These are phyloP conservation scores for Aureoboletus auriporus DNA, from an alignment of 768 basidiomycete species.

Conservation along the genomic window DNA sequence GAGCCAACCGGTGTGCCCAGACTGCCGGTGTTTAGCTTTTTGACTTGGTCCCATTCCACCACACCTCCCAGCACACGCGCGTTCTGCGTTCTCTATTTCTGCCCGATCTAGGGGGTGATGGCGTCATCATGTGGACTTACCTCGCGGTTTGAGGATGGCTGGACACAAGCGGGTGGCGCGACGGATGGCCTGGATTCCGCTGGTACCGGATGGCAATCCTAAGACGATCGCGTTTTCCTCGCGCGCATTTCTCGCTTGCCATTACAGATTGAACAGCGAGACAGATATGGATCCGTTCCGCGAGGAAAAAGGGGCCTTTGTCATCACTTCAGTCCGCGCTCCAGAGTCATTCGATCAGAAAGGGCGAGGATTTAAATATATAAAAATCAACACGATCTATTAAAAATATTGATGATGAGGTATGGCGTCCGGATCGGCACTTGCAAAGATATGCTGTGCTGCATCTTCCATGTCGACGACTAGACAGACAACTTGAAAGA, in stretches of 20 bases:
- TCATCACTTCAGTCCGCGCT: too few species aligned
- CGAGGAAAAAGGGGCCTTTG: too few species aligned
- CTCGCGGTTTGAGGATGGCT: not conserved
- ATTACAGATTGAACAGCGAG: too few species aligned
- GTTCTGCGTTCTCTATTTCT: not conserved
- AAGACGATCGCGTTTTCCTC: too few species aligned
- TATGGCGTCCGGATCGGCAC: not conserved
- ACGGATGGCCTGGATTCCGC: not conserved
- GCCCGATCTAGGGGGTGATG: not conserved
- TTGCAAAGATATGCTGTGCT: not conserved
- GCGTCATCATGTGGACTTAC: not conserved
- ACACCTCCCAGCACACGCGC: not conserved
- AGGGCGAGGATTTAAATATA: too few species aligned
- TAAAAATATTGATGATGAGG: too few species aligned
- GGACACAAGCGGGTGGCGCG: not conserved
- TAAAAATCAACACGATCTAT: too few species aligned
- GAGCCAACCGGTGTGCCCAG: too few species aligned
- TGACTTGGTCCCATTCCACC: not conserved
- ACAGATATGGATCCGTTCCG: too few species aligned
- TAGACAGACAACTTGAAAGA: not conserved
- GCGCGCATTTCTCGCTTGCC: too few species aligned
- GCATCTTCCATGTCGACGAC: not conserved
- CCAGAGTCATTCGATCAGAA: too few species aligned
- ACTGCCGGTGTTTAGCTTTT: not conserved
- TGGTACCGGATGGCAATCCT: not conserved